These are phyloP conservation scores for Epicoccum nigrum DNA, from an alignment of 2,329 filamentous ascomycete genomes.

Conservation along the genomic window DNA sequence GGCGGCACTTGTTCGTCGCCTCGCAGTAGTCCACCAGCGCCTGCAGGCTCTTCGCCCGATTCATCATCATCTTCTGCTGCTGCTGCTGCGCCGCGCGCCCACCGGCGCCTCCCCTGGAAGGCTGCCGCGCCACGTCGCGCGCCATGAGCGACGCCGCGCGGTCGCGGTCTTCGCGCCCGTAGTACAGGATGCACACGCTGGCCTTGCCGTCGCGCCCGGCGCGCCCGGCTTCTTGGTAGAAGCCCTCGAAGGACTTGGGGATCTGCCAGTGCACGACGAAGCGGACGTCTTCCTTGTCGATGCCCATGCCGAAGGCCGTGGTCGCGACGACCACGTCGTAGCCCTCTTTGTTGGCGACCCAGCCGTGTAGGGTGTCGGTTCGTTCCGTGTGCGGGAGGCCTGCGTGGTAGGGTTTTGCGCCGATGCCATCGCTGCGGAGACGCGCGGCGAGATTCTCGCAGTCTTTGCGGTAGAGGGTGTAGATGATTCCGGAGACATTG, in stretches of 20 bases:
- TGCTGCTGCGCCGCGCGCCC: constrained; percentile 35
- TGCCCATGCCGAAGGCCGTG: constrained; percentile 97
- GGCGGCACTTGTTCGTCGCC: constrained; percentile 72
- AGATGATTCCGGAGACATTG: constrained; percentile 78
- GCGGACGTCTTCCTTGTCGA: constrained; percentile 92
- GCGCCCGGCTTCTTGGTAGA: constrained; percentile 93
- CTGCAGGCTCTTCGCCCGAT: constrained; percentile 53
- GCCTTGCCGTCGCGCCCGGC: constrained; percentile 90
- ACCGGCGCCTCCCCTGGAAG: constrained; percentile 51
- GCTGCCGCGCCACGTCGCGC: constrained; percentile 56
- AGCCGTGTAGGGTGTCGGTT: constrained; percentile 71
- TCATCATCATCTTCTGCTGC: constrained; percentile 48
- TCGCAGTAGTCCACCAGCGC: constrained; percentile 82
- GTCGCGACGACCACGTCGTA: constrained; percentile 95
- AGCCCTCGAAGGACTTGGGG: constrained; percentile 92
- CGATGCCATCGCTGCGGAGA: constrained; percentile 71
- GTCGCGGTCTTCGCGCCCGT: constrained; percentile 84
- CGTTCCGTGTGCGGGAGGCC: constrained; percentile 70
- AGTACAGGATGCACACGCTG: constrained; percentile 86
- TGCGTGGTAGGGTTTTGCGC: constrained; percentile 75
- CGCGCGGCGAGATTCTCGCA: constrained; percentile 73
- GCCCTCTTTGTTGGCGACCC: constrained; percentile 74
- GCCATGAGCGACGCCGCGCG: constrained; percentile 65
- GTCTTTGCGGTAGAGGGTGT: constrained; percentile 75
- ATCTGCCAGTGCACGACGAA: constrained; percentile 96